Conservation (phyloP, 2,329 filamentous ascomycete species). For the Claviceps sp. region DNA sequence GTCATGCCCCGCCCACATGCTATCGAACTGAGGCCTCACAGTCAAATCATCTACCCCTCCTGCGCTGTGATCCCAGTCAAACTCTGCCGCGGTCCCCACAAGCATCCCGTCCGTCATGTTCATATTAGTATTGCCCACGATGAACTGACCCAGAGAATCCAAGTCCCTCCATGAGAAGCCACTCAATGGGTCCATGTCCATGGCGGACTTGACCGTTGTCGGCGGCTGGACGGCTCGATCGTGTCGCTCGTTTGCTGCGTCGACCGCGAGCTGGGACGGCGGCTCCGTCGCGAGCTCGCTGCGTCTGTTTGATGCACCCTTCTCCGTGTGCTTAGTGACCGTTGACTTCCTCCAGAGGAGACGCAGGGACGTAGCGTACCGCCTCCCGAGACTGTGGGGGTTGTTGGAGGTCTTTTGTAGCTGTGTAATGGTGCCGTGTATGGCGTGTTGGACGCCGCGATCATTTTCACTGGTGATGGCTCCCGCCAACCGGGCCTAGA, state of each 20-base stretch:
- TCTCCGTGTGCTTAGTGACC: slow-evolving; percentile 5
- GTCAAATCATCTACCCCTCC: slow-evolving; percentile 10
- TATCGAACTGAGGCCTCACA: slow-evolving; percentile 10
- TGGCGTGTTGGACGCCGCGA: slow-evolving; percentile 40
- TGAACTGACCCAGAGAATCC: slow-evolving; percentile 44
- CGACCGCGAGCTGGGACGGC: slow-evolving; percentile 12
- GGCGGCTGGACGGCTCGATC: background rate
- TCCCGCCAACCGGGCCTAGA: slow-evolving; percentile 41
- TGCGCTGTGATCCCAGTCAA: slow-evolving; percentile 14
- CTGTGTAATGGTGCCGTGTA: slow-evolving; percentile 44
- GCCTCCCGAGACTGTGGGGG: slow-evolving; percentile 44
- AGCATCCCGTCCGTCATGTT: slow-evolving; percentile 14
- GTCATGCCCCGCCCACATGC: slow-evolving; percentile 10
- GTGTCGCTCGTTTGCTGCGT: slow-evolving; percentile 10
- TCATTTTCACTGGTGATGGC: slow-evolving; percentile 42
- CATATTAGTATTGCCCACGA: slow-evolving; percentile 14
- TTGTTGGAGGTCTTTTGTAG: slow-evolving; percentile 44
- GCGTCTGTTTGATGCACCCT: background rate
- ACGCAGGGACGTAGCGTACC: slow-evolving; percentile 47
- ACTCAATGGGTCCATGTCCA: slow-evolving; percentile 31
- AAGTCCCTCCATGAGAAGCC: slow-evolving; percentile 51
- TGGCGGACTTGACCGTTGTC: slow-evolving; percentile 6
- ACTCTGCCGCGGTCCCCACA: slow-evolving; percentile 11
- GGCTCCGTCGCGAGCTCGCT: slow-evolving; percentile 9
- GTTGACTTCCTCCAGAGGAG: slow-evolving; percentile 40